phyloP scores from a whole-genome alignment of 768 basidiomycete species.

The Lentinula sp. region DNA sequence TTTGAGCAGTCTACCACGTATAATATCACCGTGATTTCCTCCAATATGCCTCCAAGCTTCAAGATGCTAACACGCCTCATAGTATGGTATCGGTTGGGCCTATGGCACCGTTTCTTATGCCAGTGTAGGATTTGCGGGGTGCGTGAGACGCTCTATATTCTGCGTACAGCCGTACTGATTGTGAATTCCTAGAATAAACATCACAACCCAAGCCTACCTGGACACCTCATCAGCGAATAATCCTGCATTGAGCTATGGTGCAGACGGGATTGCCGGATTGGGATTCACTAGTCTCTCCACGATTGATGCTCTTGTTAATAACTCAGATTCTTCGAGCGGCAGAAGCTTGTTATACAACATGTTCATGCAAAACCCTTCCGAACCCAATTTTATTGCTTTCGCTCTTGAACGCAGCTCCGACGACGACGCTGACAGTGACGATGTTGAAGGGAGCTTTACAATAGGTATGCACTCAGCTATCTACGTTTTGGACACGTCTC shows the following conservation, averaged over 20 bases:
- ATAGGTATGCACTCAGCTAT: conserved; percentile 42
- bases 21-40: conserved; percentile 56
- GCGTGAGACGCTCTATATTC: conserved; percentile 1
- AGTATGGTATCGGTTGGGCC: conserved; percentile 85
- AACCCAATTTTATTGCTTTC: conserved; percentile 81
- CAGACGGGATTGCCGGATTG: conserved; percentile 66
- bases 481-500: not conserved
- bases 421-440: conserved; percentile 43
- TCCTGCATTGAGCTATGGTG: conserved; percentile 67
- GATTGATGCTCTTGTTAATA: conserved; percentile 57
- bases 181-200: conserved; percentile 39
- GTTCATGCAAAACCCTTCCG: conserved; percentile 58
- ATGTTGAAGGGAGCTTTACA: conserved; percentile 62
- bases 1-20: conserved; percentile 33
- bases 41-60: conserved; percentile 2
- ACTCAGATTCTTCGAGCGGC: conserved; percentile 52
- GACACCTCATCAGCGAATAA: conserved; percentile 61
- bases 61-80: conserved; percentile 4
- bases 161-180: not conserved
- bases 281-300: conserved; percentile 75
- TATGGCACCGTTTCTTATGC: conserved; percentile 59
- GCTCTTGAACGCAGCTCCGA: conserved; percentile 59
- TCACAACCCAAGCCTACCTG: conserved; percentile 67
- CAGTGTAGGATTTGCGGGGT: conserved; percentile 67
- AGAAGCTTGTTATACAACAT: conserved; percentile 71